A percentile compares a stretch with the other conserved stretches of the same genome.
Conservation (phyloP, 495 filamentous ascomycete genomes). For the Aspergillus avenaceus region DNA sequence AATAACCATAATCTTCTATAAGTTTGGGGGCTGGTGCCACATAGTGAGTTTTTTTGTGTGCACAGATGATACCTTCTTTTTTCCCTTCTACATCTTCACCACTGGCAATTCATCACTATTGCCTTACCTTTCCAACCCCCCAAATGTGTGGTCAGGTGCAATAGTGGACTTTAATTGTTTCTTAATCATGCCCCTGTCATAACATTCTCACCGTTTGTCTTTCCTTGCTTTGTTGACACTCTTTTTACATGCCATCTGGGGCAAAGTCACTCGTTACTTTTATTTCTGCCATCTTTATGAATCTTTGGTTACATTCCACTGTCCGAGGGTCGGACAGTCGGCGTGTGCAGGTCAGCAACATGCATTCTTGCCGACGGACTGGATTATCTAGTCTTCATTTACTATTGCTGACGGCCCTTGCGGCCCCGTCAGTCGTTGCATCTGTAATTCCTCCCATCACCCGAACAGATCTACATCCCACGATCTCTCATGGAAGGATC, state of each 20-base stretch:
- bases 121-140: neutral
- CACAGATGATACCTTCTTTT: neutral
- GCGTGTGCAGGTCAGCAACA: neutral
- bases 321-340: neutral
- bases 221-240: neutral
- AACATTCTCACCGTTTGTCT: neutral
- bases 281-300: neutral
- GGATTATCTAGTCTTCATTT: neutral
- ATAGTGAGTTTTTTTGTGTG: neutral
- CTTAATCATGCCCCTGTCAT: conserved; percentile 1
- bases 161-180: neutral
- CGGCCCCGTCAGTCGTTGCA: neutral
- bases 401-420: neutral
- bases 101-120: neutral
- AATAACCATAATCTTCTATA: neutral
- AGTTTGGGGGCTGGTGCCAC: neutral
- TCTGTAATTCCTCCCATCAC: neutral
- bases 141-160: neutral
- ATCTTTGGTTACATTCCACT: neutral
- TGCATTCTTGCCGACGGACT: neutral
- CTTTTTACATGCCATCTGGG: neutral
- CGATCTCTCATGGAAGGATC: conserved; percentile 15
- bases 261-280: neutral
- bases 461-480: conserved; percentile 1
- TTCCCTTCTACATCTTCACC: neutral